phyloP scores from a whole-genome alignment of 2,329 filamentous ascomycete species.

The Ophiostoma triangulosporum region DNA sequence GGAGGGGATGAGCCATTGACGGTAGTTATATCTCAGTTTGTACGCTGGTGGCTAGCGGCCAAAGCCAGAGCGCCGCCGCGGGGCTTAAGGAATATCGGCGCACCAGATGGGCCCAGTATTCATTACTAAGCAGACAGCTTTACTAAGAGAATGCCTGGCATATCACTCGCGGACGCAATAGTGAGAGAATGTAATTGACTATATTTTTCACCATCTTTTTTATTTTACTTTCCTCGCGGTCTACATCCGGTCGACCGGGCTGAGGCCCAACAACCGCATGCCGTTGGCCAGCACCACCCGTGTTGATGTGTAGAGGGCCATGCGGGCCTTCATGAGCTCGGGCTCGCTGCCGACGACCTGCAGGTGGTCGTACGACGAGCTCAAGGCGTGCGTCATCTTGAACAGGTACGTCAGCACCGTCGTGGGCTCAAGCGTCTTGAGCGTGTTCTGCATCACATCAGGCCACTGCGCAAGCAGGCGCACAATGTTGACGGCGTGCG shows the following conservation, averaged over 20 bases:
- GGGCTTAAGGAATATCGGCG: too few species aligned
- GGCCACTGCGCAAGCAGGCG: conserved; percentile 74
- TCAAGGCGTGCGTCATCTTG: conserved; percentile 73
- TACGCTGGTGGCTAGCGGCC: too few species aligned
- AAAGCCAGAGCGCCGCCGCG: too few species aligned
- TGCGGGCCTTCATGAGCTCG: conserved; percentile 55
- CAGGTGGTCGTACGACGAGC: conserved; percentile 69
- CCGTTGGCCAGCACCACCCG: conserved; percentile 67
- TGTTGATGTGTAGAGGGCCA: conserved; percentile 66
- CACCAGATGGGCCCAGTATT: too few species aligned
- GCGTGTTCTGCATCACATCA: conserved; percentile 69
- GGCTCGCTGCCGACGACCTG: conserved; percentile 69
- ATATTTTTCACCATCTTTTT: too few species aligned
- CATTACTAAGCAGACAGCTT: too few species aligned
- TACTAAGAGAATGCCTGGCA: too few species aligned
- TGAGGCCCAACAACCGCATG: conserved; percentile 68
- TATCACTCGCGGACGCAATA: too few species aligned
- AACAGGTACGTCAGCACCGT: conserved; percentile 51
- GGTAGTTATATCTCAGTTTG: too few species aligned
- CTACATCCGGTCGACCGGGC: conserved; percentile 51
- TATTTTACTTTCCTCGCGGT: too few species aligned
- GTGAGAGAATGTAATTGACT: too few species aligned
- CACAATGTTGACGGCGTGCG: conserved; percentile 59
- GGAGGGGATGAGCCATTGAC: too few species aligned
- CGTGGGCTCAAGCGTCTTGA: conserved; percentile 65